Evolutionary conservation across 2,329 filamentous ascomycete species (phyloP).

Genomic region (Botrytis cinerea): DNA sequence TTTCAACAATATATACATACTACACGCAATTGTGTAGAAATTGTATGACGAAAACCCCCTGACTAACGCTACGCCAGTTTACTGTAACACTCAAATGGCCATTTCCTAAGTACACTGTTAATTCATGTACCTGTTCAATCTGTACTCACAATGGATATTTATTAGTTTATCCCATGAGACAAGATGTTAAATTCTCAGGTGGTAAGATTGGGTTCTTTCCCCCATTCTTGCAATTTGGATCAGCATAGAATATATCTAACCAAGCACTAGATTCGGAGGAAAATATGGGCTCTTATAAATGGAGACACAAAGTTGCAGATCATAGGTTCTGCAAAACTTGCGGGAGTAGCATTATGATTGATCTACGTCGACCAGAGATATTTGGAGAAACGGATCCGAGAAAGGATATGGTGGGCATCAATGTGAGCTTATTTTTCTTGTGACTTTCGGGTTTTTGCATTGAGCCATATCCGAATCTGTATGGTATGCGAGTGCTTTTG

Average conservation of each 20-base stretch:
- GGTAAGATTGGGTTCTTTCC: slow-evolving; percentile 20
- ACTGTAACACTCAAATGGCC: slow-evolving; percentile 52
- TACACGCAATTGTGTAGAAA: not conserved
- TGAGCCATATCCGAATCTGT: no score
- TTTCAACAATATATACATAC: not conserved
- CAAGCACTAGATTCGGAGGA: not conserved
- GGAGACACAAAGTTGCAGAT: slow-evolving; percentile 26
- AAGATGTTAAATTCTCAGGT: slow-evolving; percentile 27
- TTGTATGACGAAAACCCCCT: not conserved
- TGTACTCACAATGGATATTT: slow-evolving; percentile 55
- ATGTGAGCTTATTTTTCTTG: slow-evolving; percentile 28
- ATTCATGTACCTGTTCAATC: slow-evolving; percentile 67
- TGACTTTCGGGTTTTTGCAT: not conserved
- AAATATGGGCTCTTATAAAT: slow-evolving; percentile 28
- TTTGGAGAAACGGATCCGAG: slow-evolving; percentile 28
- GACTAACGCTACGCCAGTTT: slow-evolving; percentile 44
- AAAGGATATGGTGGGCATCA: slow-evolving; percentile 33
- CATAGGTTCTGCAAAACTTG: slow-evolving; percentile 36
- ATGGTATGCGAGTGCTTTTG: not conserved
- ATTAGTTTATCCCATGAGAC: slow-evolving; percentile 39
- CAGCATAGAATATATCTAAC: not conserved
- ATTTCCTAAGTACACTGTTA: slow-evolving; percentile 50
- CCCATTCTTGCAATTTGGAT: not conserved
- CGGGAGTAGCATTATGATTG: slow-evolving; percentile 33
- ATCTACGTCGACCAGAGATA: slow-evolving; percentile 21